Base-by-base conservation (phyloP, 352 stramenopile species). In the Pythium phragmitis region DNA sequence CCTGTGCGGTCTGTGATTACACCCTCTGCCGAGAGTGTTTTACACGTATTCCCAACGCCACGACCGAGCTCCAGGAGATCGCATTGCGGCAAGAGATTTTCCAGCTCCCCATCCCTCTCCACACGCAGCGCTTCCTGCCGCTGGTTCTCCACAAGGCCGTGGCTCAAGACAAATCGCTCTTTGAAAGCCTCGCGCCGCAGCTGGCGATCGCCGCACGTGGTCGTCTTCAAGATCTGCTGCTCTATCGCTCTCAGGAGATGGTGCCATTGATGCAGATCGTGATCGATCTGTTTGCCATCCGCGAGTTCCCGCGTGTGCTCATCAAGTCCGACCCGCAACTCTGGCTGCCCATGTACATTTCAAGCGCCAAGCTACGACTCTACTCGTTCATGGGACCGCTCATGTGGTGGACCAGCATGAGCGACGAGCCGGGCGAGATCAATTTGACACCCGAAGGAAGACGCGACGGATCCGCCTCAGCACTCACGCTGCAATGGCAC, bases 401-500 rank as follows among this genome's bases (percentile, higher is more conserved):
- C 64, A 68, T 92, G 33, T 76, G 84, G 14, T 80, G 73, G 47
- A 86, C 79, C 16, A 88, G 74, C n/a, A 83, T 92, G 67, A 75
- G 79, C 1, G 75, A 91, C 33, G 79, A 88, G 21, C 71, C 71
- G 7, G 72, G 76, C 11, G 73, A 80, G 34, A 74, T 87, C n/a
- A 75, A 82, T 43, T 49, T 77, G 8, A 77, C 66, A 33, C 64
- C 62, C 1, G 64, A 75, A 23, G 58, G 63, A 0, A 59, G 46
- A 4, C 61, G 69, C 6, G 64, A 69, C 49, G 53, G 58, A 8
- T 50, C 76, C 48, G 60, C 72, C 14, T 64, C 47, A 13, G 58
- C 70, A 8, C 57, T 90, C 26, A 74, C 77, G 45, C 43, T 67
- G 3, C 74, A 90, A 42, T 91, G 82, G 82, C 71, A 70, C 21